Evolutionary conservation across 306 rosid species (phyloP).

Genomic region (Lathyrus oleraceus): DNA sequence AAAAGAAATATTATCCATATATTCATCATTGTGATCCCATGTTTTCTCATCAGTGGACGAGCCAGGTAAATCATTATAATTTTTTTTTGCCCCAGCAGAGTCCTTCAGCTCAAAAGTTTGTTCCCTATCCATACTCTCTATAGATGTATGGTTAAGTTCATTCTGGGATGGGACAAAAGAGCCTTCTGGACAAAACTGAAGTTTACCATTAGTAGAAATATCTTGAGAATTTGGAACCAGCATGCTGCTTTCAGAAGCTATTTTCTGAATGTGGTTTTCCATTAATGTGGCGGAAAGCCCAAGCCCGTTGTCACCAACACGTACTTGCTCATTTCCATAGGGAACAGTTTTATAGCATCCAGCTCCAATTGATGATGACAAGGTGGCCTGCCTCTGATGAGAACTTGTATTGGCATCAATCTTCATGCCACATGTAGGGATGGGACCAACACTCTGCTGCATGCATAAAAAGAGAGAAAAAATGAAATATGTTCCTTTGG

Average conservation of each 20-base stretch:
- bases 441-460: conserved; percentile 43
- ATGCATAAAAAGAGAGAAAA: conserved; percentile 27
- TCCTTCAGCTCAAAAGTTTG: conserved; percentile 36
- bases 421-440: conserved; percentile 44
- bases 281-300: conserved; percentile 28
- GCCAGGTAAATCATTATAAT: conserved; percentile 37
- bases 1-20: conserved; percentile 33
- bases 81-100: conserved; percentile 34
- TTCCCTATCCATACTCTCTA: conserved; percentile 24
- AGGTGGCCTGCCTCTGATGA: conserved; percentile 39
- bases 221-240: conserved; percentile 42
- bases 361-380: conserved; percentile 37
- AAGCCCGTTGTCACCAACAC: conserved; percentile 29
- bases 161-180: conserved; percentile 33
- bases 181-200: conserved; percentile 43
- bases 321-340: conserved; percentile 33
- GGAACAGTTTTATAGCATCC: conserved; percentile 31
- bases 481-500: not conserved
- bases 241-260: conserved; percentile 37
- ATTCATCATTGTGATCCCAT: conserved; percentile 30
- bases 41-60: conserved; percentile 38
- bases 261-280: conserved; percentile 35
- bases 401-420: conserved; percentile 42
- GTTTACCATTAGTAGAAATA: conserved; percentile 31
- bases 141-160: conserved; percentile 28